A percentile compares a stretch with the other conserved stretches of the same genome.
These are phyloP conservation scores for Epichloe elymi DNA, from an alignment of 2,329 filamentous ascomycete genomes.

Conservation along the genomic window DNA sequence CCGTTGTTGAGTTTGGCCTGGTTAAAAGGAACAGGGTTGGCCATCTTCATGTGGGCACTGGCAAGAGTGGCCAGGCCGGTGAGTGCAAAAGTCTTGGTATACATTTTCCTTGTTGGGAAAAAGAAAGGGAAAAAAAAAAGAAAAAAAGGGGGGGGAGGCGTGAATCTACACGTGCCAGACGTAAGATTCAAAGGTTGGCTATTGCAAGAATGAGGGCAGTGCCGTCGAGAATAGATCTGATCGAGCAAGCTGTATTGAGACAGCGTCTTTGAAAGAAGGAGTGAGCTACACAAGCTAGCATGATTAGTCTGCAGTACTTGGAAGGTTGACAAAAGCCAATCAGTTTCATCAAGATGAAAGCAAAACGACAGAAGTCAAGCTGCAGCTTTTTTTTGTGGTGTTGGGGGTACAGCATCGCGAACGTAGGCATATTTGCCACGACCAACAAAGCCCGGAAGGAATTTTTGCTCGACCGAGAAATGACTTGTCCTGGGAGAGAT, in stretches of 20 bases:
- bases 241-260: neutral
- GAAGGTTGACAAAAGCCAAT: too few relatives aligned
- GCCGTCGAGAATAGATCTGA: slow-evolving; percentile 13
- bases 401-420: too few relatives aligned
- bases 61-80: slow-evolving; percentile 45
- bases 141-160: neutral
- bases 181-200: slow-evolving; percentile 11
- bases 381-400: too few relatives aligned
- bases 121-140: slow-evolving; percentile 11
- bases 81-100: slow-evolving; percentile 33
- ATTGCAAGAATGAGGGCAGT: slow-evolving; percentile 4
- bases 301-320: neutral
- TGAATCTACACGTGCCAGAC: slow-evolving; percentile 19
- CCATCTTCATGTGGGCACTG: slow-evolving; percentile 67
- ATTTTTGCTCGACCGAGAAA: neutral
- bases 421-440: too few relatives aligned
- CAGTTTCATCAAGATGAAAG: too few relatives aligned
- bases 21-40: slow-evolving; percentile 50
- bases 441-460: too few relatives aligned
- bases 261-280: neutral
- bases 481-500: neutral
- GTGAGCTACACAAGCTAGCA: neutral
- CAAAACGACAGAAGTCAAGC: too few relatives aligned
- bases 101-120: slow-evolving; percentile 27
- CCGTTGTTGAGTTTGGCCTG: slow-evolving; percentile 34